Base-by-base conservation (phyloP, 495 filamentous ascomycete genomes). In the Lophiostoma macrostomum region DNA sequence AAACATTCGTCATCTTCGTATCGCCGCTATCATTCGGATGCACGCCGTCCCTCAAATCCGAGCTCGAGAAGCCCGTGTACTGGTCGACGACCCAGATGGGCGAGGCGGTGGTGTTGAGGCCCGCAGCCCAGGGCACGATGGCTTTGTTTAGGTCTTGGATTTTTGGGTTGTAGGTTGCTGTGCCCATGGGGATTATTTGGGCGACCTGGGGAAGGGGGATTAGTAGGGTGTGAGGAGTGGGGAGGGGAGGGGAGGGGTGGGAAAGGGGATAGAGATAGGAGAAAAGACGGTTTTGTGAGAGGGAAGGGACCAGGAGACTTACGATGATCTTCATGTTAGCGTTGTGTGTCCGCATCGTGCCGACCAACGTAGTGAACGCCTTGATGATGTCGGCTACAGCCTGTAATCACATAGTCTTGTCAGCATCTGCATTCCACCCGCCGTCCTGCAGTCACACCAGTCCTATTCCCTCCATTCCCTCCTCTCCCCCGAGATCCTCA, bases 1-100 rank as follows among this genome's bases (percentile, higher is more conserved):
- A 76, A 31, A 68, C 48, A 27, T 71, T 64, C 42, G 61, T 43
- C 70, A 76, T 76, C 68, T 76, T 76, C 29, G 40, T 63, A 45
- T 77, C 73, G 1, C 75, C 75, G 2, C 63, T 42, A 36, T 60
- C 62, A 53, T 74, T 76, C 16, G 76, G 74, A 56, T 78, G 76
- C 22, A 78, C 61, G 18, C 76, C 76, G 61, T 78, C 76, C 13
- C 69, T 64, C 13, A 73, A 50, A 56, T 76, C 74, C 19, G 52
- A 27, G 2, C 16, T 18, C 16, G 49, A 48, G 31, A 74, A 76
- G 16, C 74, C 74, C 4, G 73, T 74, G 53, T 69, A 76, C 46
- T 74, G 71, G 50, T 79, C 74, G 4, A 78, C 76, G 1, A 78
- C 70, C 67, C 67, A 73, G 56, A 79, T 76, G 13, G 76, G 76